Evolutionary conservation across 441 rosid genomes (phyloP).

Genomic region (Adansonia grandidieri): DNA sequence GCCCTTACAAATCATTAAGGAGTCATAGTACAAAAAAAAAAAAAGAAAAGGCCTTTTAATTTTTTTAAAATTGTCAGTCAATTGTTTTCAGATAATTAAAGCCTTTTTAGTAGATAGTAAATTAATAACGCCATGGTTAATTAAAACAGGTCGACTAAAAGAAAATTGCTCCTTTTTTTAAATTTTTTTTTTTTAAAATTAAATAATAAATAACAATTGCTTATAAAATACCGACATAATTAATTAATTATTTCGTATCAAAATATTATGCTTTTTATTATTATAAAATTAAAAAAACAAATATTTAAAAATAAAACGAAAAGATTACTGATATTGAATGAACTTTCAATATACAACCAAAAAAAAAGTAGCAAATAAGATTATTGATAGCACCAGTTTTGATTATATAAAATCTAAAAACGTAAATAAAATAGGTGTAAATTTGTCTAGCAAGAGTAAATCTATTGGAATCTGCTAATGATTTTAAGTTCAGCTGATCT

Average conservation of each 20-base stretch:
- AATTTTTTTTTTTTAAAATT: neutral
- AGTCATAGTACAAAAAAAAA: neutral
- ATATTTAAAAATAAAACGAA: neutral
- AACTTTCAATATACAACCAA: neutral
- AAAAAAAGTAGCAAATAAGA: neutral
- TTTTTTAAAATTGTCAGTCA: neutral
- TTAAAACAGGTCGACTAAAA: neutral
- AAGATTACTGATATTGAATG: neutral
- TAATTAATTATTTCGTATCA: neutral
- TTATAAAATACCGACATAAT: too few relatives aligned
- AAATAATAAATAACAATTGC: neutral
- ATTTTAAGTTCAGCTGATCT: neutral
- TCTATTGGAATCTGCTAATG: neutral
- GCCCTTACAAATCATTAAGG: slow-evolving; percentile 11
- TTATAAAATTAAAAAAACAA: neutral
- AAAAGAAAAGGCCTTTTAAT: neutral
- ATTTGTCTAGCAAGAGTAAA: too few relatives aligned
- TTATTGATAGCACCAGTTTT: neutral
- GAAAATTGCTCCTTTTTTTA: too few relatives aligned
- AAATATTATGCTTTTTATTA: neutral
- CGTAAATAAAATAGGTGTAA: neutral
- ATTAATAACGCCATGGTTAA: neutral
- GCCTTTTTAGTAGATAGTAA: neutral
- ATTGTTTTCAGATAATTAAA: neutral
- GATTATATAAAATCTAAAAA: neutral